Evolutionary conservation across 208 protist genomes (phyloP).

Genomic region (Novymonas esmeraldas): DNA sequence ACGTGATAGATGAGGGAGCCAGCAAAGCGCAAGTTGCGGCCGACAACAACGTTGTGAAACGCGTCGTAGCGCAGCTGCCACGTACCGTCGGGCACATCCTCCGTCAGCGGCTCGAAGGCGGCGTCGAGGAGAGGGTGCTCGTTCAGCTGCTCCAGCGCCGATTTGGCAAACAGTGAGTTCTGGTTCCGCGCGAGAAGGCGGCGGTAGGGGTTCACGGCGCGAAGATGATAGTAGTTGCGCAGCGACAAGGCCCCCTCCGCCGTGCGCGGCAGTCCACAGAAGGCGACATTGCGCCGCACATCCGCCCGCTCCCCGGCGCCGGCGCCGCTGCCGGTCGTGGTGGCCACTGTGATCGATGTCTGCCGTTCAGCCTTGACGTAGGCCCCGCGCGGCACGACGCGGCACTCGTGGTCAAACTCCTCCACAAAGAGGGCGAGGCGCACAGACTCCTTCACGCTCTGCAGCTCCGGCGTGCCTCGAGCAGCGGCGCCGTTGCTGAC

Average conservation of each 20-base stretch:
- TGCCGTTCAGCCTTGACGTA: constrained; percentile 59
- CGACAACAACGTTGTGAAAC: constrained; percentile 63
- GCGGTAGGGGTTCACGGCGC: constrained; percentile 70
- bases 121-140: constrained; percentile 69
- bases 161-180: constrained; percentile 52
- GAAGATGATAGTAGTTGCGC: constrained; percentile 85
- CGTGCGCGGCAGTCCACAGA: constrained; percentile 49
- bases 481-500: constrained; percentile 30
- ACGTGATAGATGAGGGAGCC: constrained; percentile 87
- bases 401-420: constrained; percentile 82
- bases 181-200: constrained; percentile 49
- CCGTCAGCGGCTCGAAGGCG: constrained; percentile 70
- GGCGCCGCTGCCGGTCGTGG: constrained; percentile 1
- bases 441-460: constrained; percentile 72
- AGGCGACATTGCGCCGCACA: constrained; percentile 53
- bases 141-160: constrained; percentile 54
- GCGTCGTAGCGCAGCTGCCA: constrained; percentile 83
- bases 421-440: constrained; percentile 84
- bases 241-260: constrained; percentile 63
- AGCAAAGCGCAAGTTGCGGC: constrained; percentile 62
- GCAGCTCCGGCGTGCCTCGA: background rate
- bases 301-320: constrained; percentile 9
- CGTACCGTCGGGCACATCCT: constrained; percentile 73
- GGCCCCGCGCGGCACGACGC: constrained; percentile 81
- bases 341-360: constrained; percentile 20